Evolutionary conservation across 2,329 filamentous ascomycete species (phyloP).

Genomic region (Dissoconium aciculare): DNA sequence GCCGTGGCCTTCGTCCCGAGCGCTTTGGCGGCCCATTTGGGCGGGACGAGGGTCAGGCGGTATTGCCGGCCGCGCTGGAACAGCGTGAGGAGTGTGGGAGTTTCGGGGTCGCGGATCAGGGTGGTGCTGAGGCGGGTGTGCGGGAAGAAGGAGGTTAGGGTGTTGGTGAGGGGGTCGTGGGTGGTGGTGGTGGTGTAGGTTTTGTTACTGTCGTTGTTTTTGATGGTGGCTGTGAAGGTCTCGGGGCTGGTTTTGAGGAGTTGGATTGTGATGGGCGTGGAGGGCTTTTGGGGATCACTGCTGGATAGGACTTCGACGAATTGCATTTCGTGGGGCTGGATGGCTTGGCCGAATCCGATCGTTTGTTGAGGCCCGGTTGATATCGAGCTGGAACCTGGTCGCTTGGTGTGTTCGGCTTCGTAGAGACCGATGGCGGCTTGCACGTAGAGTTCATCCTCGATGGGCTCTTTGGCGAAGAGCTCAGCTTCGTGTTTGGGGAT

Average conservation of each 20-base stretch:
- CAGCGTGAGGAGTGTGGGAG: conserved; percentile 47
- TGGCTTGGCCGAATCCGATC: conserved; percentile 43
- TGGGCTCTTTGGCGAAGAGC: conserved; percentile 49
- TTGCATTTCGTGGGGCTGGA: conserved; percentile 47
- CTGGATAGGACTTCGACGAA: conserved; percentile 33
- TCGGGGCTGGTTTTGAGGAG: conserved; percentile 38
- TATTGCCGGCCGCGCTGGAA: conserved; percentile 56
- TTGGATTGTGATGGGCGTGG: conserved; percentile 25
- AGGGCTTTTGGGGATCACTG: conserved; percentile 29
- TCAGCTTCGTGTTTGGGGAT: conserved; percentile 76
- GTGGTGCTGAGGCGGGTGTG: conserved; percentile 66
- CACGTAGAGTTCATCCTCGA: conserved; percentile 60
- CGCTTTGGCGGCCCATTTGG: conserved; percentile 75
- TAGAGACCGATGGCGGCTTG: conserved; percentile 70
- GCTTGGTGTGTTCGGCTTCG: conserved; percentile 34
- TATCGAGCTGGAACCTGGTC: conserved; percentile 10
- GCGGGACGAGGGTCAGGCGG: conserved; percentile 40
- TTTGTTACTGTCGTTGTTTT: conserved; percentile 14
- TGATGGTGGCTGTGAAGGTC: conserved; percentile 37
- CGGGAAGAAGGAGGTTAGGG: conserved; percentile 63
- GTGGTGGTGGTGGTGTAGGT: conserved; percentile 30
- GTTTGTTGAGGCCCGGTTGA: conserved; percentile 20
- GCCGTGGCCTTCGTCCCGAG: conserved; percentile 56
- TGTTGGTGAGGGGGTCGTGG: conserved; percentile 31
- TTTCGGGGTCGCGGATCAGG: conserved; percentile 46